Evolutionary conservation across 805 yeast species (phyloP).

Genomic region (Kockiozyma suomiensis): DNA sequence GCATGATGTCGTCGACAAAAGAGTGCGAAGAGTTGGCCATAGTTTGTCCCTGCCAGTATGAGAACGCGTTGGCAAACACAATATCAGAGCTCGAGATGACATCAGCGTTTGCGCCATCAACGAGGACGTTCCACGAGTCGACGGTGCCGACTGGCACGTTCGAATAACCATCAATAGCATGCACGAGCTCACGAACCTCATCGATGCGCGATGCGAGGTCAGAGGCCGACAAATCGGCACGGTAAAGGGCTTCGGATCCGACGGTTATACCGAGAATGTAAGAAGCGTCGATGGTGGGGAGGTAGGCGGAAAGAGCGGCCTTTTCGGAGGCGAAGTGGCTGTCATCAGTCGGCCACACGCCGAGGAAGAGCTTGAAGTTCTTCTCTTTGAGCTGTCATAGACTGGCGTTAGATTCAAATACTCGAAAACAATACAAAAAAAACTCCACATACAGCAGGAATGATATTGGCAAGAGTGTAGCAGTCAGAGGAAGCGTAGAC

Average conservation of each 20-base stretch:
- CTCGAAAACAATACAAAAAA: no score
- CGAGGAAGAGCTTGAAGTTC: conserved; percentile 76
- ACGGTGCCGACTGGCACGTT: conserved; percentile 73
- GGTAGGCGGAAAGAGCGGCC: conserved; percentile 64
- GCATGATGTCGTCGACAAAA: conserved; percentile 96
- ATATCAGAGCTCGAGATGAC: conserved; percentile 83
- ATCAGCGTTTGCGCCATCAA: conserved; percentile 70
- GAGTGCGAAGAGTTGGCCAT: conserved; percentile 81
- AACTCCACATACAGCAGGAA: conserved; percentile 65
- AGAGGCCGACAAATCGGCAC: conserved; percentile 77
- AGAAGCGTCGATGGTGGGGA: conserved; percentile 70
- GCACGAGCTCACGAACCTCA: conserved; percentile 61
- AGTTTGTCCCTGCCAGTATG: conserved; percentile 98
- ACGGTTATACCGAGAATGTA: conserved; percentile 79
- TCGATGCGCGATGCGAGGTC: conserved; percentile 68
- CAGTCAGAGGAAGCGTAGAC: conserved; percentile 94
- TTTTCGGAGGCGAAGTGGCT: conserved; percentile 75
- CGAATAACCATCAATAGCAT: conserved; percentile 63
- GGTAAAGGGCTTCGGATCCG: conserved; percentile 95
- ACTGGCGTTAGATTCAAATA: background rate
- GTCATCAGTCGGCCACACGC: conserved; percentile 93
- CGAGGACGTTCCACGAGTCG: conserved; percentile 92
- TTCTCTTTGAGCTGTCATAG: conserved; percentile 51
- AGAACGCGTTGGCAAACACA: conserved; percentile 91
- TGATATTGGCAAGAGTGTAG: conserved; percentile 79